Percentiles rank a stretch among this genome's conserved stretches.
Evolutionary conservation across 2,329 filamentous ascomycete genomes (phyloP).

Genomic region (Paraphoma chrysanthemicola): DNA sequence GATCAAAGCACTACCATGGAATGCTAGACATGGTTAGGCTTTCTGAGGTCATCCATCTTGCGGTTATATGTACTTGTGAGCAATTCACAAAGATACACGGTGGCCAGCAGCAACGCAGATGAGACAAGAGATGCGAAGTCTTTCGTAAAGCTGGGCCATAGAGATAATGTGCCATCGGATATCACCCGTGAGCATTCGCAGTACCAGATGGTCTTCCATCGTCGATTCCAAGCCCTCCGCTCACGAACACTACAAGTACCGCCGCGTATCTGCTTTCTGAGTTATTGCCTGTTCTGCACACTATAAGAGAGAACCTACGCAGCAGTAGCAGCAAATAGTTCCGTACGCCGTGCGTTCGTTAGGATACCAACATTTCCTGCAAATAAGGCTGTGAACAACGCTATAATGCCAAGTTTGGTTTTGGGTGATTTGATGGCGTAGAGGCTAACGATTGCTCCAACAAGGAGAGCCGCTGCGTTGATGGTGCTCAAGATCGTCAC

Average conservation of each 20-base stretch:
- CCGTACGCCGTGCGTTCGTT: conserved; percentile 17
- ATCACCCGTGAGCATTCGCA: too few relatives aligned
- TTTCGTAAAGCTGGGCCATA: too few relatives aligned
- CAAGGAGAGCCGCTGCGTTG: conserved; percentile 11
- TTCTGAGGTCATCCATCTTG: too few relatives aligned
- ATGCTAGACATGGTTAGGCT: too few relatives aligned
- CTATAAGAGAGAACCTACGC: background rate
- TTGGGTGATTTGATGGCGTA: conserved; percentile 3
- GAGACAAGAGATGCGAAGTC: too few relatives aligned
- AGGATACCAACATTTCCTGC: conserved; percentile 17
- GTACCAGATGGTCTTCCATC: background rate
- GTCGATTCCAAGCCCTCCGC: background rate
- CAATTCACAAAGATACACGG: too few relatives aligned
- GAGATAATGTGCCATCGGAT: too few relatives aligned
- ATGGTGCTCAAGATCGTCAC: conserved; percentile 9
- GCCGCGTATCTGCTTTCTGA: background rate
- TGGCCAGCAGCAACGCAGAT: too few relatives aligned
- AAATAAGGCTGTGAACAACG: conserved; percentile 18
- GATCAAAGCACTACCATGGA: too few relatives aligned
- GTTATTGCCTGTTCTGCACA: background rate
- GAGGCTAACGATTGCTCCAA: conserved; percentile 19
- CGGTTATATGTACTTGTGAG: too few relatives aligned
- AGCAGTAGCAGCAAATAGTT: conserved; percentile 18
- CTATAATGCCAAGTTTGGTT: conserved; percentile 7
- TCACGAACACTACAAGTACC: background rate